These are phyloP conservation scores for Dysphania ambrosioides DNA, from an alignment of 148 eudicot genomes.

Conservation along the genomic window DNA sequence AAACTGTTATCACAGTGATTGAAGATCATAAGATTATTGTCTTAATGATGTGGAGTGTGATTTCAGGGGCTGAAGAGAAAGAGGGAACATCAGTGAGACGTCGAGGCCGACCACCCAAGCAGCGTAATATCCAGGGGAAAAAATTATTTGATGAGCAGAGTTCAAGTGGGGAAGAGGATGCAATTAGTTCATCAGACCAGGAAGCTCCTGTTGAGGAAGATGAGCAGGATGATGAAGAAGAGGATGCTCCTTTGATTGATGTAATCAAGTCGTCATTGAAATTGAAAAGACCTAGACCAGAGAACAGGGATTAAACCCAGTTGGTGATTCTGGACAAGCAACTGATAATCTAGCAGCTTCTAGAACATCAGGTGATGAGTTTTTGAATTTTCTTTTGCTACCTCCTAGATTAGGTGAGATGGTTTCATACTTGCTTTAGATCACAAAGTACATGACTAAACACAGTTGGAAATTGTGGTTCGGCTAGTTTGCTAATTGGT, in stretches of 20 bases:
- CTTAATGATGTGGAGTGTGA: constrained; percentile 21
- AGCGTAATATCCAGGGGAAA: constrained; percentile 59
- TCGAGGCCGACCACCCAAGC: constrained; percentile 74
- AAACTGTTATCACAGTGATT: not conserved
- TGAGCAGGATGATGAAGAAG: constrained; percentile 66
- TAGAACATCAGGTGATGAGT: constrained; percentile 44
- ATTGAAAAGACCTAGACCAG: constrained; percentile 49
- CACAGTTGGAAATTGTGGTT: not conserved
- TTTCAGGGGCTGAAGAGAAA: constrained; percentile 56
- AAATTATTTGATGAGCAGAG: constrained; percentile 77
- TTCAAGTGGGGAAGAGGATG: constrained; percentile 93
- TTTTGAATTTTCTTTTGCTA: not conserved
- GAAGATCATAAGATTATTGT: not conserved
- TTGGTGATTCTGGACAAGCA: constrained; percentile 32
- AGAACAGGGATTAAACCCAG: constrained; percentile 32
- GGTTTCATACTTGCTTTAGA: not conserved
- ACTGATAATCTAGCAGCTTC: constrained; percentile 39
- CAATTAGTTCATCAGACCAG: constrained; percentile 70
- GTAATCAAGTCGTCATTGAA: constrained; percentile 67
- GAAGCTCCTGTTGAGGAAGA: constrained; percentile 64
- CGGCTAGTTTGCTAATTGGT: not conserved
- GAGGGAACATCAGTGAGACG: constrained; percentile 62
- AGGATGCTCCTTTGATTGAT: constrained; percentile 65
- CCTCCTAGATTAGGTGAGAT: not conserved
- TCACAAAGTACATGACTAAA: not conserved